Percentiles rank a stretch among this genome's conserved stretches.
These are phyloP conservation scores for Chlorella vulgaris DNA, from an alignment of 139 green algal genomes.

Conservation along the genomic window DNA sequence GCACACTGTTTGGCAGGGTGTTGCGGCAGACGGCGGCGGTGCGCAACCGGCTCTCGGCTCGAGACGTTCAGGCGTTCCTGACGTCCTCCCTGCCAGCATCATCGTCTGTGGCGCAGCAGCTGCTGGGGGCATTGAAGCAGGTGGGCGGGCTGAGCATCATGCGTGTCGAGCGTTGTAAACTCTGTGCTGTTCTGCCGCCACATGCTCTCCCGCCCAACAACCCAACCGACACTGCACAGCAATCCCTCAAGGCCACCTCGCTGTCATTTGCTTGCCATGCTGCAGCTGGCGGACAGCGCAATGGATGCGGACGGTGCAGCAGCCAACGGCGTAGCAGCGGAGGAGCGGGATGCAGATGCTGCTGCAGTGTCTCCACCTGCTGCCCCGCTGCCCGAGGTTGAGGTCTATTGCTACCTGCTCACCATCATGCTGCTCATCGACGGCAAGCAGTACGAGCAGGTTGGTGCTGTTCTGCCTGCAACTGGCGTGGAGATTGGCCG, in stretches of 20 bases:
- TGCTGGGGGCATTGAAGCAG: slow-evolving; percentile 48
- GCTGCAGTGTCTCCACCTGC: not conserved
- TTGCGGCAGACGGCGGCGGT: slow-evolving; percentile 75
- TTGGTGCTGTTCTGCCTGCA: not conserved
- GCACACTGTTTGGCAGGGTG: slow-evolving; percentile 71
- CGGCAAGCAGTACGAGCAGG: slow-evolving; percentile 71
- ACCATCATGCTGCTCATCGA: slow-evolving; percentile 81
- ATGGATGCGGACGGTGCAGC: slow-evolving; percentile 19
- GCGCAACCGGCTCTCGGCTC: slow-evolving; percentile 59
- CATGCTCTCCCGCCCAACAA: too few species aligned
- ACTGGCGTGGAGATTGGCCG: not conserved
- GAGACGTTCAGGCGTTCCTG: slow-evolving; percentile 65
- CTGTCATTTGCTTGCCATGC: too few species aligned
- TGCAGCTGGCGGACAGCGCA: not conserved
- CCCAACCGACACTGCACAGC: too few species aligned
- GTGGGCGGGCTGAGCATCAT: too few species aligned
- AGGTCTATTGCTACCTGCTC: slow-evolving; percentile 86
- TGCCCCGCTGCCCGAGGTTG: slow-evolving; percentile 79
- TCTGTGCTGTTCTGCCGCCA: too few species aligned
- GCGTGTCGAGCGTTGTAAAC: too few species aligned
- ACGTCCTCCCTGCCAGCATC: slow-evolving; percentile 46
- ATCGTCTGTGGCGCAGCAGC: slow-evolving; percentile 41
- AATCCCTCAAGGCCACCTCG: too few species aligned
- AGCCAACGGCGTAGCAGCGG: slow-evolving; percentile 5
- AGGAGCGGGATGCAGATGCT: not conserved